A percentile compares a stretch with the other conserved stretches of the same genome.
phyloP scores from a whole-genome alignment of 441 rosid genomes.

The Euphorbia celastroides region DNA sequence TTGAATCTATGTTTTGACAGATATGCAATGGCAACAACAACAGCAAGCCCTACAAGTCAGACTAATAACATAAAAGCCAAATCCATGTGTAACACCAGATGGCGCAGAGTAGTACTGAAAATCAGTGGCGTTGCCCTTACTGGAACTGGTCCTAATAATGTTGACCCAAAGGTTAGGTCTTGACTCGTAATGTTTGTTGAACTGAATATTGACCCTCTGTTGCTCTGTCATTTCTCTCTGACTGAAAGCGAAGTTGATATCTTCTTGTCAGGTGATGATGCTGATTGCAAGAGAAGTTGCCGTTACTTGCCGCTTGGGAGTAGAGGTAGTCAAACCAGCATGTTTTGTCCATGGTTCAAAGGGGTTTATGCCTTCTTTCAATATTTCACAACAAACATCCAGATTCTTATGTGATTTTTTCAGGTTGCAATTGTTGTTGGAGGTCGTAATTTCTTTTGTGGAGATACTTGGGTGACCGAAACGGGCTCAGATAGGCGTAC shows the following conservation, averaged over 20 bases:
- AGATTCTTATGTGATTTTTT: not conserved
- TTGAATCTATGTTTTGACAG: slow-evolving; percentile 22
- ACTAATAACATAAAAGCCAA: slow-evolving; percentile 37
- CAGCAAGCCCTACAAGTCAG: slow-evolving; percentile 41
- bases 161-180: slow-evolving; percentile 70
- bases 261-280: slow-evolving; percentile 47
- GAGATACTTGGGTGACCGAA: slow-evolving; percentile 68
- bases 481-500: slow-evolving; percentile 77
- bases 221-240: not conserved
- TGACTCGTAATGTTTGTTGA: not conserved
- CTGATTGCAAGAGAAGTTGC: slow-evolving; percentile 75
- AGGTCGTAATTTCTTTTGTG: slow-evolving; percentile 83
- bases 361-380: not conserved
- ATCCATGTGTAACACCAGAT: slow-evolving; percentile 47
- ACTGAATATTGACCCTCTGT: not conserved
- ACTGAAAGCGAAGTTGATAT: slow-evolving; percentile 9
- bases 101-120: slow-evolving; percentile 83
- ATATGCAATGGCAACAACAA: slow-evolving; percentile 29
- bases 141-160: slow-evolving; percentile 48
- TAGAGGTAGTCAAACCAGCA: slow-evolving; percentile 39
- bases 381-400: not conserved
- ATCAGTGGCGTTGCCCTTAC: slow-evolving; percentile 82
- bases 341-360: not conserved
- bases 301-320: slow-evolving; percentile 62
- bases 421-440: slow-evolving; percentile 90